A percentile compares a stretch with the other conserved stretches of the same genome.
Evolutionary conservation across 2,329 filamentous ascomycete species (phyloP).

Genomic region (Aspergillaceae sp.): DNA sequence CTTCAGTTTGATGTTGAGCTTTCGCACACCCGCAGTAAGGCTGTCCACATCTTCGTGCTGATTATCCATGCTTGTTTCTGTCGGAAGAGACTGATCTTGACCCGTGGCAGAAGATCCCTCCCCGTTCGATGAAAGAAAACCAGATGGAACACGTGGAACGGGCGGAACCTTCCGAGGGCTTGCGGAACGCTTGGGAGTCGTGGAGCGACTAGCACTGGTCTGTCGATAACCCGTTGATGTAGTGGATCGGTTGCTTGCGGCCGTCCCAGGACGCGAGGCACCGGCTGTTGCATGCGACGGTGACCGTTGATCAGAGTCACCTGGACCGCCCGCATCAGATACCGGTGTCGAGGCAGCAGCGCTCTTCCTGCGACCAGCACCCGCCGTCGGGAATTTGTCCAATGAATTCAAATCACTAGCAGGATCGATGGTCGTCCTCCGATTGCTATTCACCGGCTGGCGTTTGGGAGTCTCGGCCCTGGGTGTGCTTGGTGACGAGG

Average conservation of each 20-base stretch:
- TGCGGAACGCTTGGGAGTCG: conserved; percentile 26
- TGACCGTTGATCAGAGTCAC: conserved; percentile 2
- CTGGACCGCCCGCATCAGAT: conserved; percentile 5
- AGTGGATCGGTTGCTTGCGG: conserved; percentile 10
- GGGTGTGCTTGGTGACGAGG: conserved; percentile 39
- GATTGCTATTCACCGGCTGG: conserved; percentile 39
- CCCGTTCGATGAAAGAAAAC: conserved; percentile 16
- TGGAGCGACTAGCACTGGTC: conserved; percentile 44
- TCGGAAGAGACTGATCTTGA: conserved; percentile 6
- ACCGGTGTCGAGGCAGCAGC: conserved; percentile 11
- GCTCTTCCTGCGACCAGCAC: conserved; percentile 22
- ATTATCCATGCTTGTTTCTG: background rate
- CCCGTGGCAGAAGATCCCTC: conserved; percentile 2
- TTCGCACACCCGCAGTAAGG: conserved; percentile 46
- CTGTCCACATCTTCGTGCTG: conserved; percentile 38
- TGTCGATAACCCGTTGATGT: conserved; percentile 51
- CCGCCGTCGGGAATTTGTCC: conserved; percentile 15
- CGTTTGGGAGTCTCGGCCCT: conserved; percentile 46
- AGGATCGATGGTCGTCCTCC: conserved; percentile 56
- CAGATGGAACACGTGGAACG: conserved; percentile 35
- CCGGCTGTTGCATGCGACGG: conserved; percentile 7
- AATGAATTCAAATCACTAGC: conserved; percentile 37
- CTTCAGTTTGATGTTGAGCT: conserved; percentile 49
- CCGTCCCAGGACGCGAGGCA: conserved; percentile 12
- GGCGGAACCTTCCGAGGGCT: conserved; percentile 31